Evolutionary conservation across 2,329 filamentous ascomycete genomes (phyloP), one percentile per base, ranked within the genome.

Genomic region (Scedosporium apiospermum): DNA sequence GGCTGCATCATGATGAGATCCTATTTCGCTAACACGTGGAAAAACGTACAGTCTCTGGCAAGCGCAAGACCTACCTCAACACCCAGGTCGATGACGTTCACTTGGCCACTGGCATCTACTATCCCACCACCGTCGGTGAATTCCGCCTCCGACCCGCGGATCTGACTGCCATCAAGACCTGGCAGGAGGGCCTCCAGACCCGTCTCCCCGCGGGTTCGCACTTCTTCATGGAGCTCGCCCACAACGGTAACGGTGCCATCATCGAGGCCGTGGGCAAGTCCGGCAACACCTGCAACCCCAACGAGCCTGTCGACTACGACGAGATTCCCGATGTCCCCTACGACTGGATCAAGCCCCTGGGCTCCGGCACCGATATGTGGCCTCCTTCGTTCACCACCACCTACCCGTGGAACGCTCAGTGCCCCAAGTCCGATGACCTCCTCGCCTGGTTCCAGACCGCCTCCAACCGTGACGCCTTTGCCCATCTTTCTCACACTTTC

Each of bases 71-170:
- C 44, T 79, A 83, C 65, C 71, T 85, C 42, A 80, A 74, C 71
- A 80, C 82, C 12, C 83, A 86, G 67, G 80, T 87, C 38, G 85
- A 88, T 67, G 85, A 88, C 66, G 82, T 88, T 75, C 82, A 86
- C 66, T 74, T 88, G 21, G 73, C 76, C 44, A 78, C 79, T 3
- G 76, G 76, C 10, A 74, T 82, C 42, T 83, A 83, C 68, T 67
- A 71, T 18, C 82, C 83, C 1, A 66, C 67, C n/a, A 77, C 76
- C 5, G 14, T n/a, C 6, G 74, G 70, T 0, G 75, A 72, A 5
- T 87, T 82, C 73, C 79, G 81, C 21, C 74, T 82, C 65, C 75
- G 73, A 38, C 68, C 76, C 6, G 71, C 69, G 6, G 82, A 85
- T 68, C 66, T 85, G 65, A 70, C 74, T n/a, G 72, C 73, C 9